Conservation (phyloP, 306 rosid genomes). For the Biancaea sappan region DNA sequence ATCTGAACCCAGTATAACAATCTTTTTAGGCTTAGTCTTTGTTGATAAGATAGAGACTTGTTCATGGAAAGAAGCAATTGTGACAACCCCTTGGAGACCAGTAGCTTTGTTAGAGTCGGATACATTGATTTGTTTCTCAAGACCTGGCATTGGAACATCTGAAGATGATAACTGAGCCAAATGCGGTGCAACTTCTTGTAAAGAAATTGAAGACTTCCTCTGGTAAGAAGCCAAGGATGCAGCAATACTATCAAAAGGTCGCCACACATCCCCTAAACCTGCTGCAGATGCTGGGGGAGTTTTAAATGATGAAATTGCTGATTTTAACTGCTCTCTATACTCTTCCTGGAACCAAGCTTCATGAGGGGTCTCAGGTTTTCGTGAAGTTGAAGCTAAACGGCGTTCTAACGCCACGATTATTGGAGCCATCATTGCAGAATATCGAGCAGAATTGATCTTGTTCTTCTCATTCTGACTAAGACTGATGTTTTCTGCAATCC, state of each 20-base stretch:
- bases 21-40: slow-evolving; percentile 96
- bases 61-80: slow-evolving; percentile 81
- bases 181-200: slow-evolving; percentile 86
- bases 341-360: slow-evolving; percentile 95
- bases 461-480: slow-evolving; percentile 91
- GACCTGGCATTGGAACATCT: slow-evolving; percentile 98
- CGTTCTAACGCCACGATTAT: slow-evolving; percentile 96
- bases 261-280: slow-evolving; percentile 86
- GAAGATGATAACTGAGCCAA: slow-evolving; percentile 78
- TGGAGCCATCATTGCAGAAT: slow-evolving; percentile 99
- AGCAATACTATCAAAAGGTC: slow-evolving; percentile 87
- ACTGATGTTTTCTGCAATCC: slow-evolving; percentile 89
- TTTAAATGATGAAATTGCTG: slow-evolving; percentile 75
- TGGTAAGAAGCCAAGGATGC: slow-evolving; percentile 91
- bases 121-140: slow-evolving; percentile 72
- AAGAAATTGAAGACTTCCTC: slow-evolving; percentile 84
- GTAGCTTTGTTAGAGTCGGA: slow-evolving; percentile 60
- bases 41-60: slow-evolving; percentile 83
- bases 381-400: slow-evolving; percentile 92
- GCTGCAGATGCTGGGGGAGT: slow-evolving; percentile 79
- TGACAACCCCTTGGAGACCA: slow-evolving; percentile 70
- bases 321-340: slow-evolving; percentile 71
- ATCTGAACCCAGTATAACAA: slow-evolving; percentile 85
- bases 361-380: slow-evolving; percentile 95
- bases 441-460: slow-evolving; percentile 92